phyloP scores from a whole-genome alignment of 768 basidiomycete genomes.

The Boletus subparvulus region DNA sequence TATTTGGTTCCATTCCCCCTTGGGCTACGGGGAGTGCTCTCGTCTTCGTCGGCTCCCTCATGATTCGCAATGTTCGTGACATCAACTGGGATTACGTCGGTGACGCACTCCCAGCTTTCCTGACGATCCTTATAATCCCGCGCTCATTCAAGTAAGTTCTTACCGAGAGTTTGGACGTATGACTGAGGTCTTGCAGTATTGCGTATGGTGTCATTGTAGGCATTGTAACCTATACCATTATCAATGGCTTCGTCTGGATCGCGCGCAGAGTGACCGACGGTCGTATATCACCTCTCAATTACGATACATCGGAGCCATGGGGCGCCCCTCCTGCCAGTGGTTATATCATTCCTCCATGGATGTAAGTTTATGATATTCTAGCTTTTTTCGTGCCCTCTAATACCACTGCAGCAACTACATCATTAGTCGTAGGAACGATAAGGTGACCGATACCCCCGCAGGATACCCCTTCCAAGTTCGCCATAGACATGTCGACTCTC shows the following conservation, averaged over 20 bases:
- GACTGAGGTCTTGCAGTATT: conserved; percentile 49
- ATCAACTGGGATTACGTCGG: conserved; percentile 91
- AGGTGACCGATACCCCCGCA: background rate
- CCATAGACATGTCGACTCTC: conserved; percentile 33
- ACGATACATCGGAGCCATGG: conserved; percentile 67
- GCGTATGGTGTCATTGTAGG: conserved; percentile 89
- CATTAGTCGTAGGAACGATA: conserved; percentile 10
- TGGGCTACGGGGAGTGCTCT: conserved; percentile 90
- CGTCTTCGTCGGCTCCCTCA: conserved; percentile 82
- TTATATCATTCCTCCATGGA: conserved; percentile 64
- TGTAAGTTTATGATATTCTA: conserved; percentile 42
- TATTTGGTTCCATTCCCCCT: conserved; percentile 82
- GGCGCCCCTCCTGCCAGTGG: conserved; percentile 57
- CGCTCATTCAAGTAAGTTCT: conserved; percentile 67
- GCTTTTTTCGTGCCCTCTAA: background rate
- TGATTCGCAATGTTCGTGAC: conserved; percentile 83
- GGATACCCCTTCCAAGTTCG: conserved; percentile 35
- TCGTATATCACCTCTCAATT: conserved; percentile 62
- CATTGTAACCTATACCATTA: conserved; percentile 61
- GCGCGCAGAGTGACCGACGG: conserved; percentile 56
- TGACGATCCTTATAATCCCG: conserved; percentile 78
- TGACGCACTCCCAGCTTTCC: conserved; percentile 81
- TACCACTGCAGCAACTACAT: conserved; percentile 26
- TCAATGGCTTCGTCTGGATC: conserved; percentile 68
- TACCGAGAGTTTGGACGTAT: background rate